Percentiles rank a stretch among this genome's conserved stretches.
phyloP scores from a whole-genome alignment of 2,329 filamentous ascomycete species.

The Diaporthe eres region DNA sequence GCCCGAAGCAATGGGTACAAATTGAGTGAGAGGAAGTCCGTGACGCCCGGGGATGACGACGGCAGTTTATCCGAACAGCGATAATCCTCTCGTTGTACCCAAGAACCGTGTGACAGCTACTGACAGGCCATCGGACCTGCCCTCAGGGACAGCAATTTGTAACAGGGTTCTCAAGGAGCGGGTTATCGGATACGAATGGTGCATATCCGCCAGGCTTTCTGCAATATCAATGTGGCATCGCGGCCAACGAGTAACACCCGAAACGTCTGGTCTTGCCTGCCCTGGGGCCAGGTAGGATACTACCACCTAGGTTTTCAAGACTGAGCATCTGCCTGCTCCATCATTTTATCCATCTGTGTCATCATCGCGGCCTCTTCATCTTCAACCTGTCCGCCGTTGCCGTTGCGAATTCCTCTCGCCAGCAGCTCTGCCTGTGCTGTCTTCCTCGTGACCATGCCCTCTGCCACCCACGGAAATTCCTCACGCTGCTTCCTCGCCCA shows the following conservation, averaged over 20 bases:
- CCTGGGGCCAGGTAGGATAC: not conserved
- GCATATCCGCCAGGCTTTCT: not conserved
- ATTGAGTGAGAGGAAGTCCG: constrained; percentile 55
- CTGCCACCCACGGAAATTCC: constrained; percentile 63
- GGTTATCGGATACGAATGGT: not conserved
- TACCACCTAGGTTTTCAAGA: constrained; percentile 33
- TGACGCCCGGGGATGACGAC: not conserved
- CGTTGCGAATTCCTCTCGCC: constrained; percentile 59
- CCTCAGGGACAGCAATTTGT: too few species aligned
- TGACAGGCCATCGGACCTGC: not conserved
- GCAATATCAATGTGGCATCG: not conserved
- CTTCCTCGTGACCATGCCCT: constrained; percentile 70
- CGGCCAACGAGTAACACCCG: not conserved
- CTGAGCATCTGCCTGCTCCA: constrained; percentile 48
- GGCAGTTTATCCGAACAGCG: not conserved
- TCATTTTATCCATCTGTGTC: constrained; percentile 55
- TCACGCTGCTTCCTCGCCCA: constrained; percentile 74
- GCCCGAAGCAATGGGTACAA: constrained; percentile 63
- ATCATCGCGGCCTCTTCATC: constrained; percentile 52
- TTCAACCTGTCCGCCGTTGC: constrained; percentile 47
- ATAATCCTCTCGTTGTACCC: not conserved
- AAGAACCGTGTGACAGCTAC: not conserved
- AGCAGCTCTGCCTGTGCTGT: constrained; percentile 73
- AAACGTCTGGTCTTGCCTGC: not conserved
- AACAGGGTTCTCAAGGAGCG: not conserved